These are phyloP conservation scores for Aspergillus pseudotamarii DNA, from an alignment of 2,329 filamentous ascomycete genomes.

Conservation along the genomic window DNA sequence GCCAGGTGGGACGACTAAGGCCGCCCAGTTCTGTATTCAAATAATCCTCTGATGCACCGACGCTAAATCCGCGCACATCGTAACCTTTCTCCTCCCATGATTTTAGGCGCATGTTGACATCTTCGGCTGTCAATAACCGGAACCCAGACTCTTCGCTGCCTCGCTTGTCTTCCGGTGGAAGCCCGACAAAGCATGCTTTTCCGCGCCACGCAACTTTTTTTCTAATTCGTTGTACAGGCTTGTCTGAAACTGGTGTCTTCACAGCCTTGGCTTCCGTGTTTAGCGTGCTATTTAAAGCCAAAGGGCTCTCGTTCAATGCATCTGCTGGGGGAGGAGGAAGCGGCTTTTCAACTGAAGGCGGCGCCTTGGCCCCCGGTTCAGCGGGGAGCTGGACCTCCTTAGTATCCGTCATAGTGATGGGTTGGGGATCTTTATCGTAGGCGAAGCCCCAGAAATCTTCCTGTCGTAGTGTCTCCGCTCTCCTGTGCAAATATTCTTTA, in stretches of 20 bases:
- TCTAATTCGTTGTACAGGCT: conserved; percentile 47
- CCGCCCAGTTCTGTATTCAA: conserved; percentile 37
- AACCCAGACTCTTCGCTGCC: conserved; percentile 51
- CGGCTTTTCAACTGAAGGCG: conserved; percentile 42
- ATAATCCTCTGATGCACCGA: conserved; percentile 33
- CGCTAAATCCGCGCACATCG: conserved; percentile 44
- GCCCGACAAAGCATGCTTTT: conserved; percentile 71
- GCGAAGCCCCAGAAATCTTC: conserved; percentile 50
- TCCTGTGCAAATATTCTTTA: conserved; percentile 40
- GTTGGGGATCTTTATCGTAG: conserved; percentile 43
- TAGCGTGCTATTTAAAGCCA: conserved; percentile 13
- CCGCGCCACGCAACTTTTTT: conserved; percentile 76
- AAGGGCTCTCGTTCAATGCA: conserved; percentile 14
- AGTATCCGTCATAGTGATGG: conserved; percentile 37
- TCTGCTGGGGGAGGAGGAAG: conserved; percentile 40
- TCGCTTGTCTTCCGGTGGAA: conserved; percentile 69
- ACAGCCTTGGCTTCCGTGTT: conserved; percentile 15
- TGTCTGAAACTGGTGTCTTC: conserved; percentile 20
- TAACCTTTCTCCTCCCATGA: conserved; percentile 49
- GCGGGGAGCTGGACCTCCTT: conserved; percentile 26
- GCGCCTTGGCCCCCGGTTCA: conserved; percentile 23
- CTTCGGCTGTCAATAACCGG: conserved; percentile 41
- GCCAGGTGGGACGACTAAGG: conserved; percentile 47
- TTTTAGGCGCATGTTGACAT: conserved; percentile 43
- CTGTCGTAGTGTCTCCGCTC: conserved; percentile 47